Percentiles rank a stretch among this genome's conserved stretches.
Evolutionary conservation across 495 filamentous ascomycete species (phyloP).

Genomic region (Xylaria acuta): DNA sequence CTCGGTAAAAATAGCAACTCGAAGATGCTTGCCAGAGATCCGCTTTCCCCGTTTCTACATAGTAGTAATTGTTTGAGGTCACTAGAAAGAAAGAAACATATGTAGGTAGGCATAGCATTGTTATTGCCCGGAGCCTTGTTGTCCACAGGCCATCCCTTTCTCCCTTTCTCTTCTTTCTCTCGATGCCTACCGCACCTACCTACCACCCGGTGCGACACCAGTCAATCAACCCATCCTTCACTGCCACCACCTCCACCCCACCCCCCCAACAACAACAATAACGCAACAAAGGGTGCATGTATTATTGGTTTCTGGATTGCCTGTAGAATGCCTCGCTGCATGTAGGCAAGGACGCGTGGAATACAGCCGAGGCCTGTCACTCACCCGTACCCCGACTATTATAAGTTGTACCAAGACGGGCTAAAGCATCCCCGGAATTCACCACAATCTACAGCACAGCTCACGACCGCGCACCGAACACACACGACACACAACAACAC

Average conservation of each 20-base stretch:
- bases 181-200: no score
- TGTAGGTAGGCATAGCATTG: neutral
- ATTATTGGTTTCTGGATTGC: slow-evolving; percentile 2
- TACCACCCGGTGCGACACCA: neutral
- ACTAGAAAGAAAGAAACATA: no score
- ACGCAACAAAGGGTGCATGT: neutral
- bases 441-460: neutral
- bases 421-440: slow-evolving; percentile 8
- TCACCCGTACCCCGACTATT: neutral
- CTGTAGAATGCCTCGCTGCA: neutral
- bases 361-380: slow-evolving; percentile 9
- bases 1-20: slow-evolving; percentile 11
- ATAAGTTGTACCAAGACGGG: slow-evolving; percentile 4
- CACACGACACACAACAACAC: neutral
- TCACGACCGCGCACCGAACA: neutral
- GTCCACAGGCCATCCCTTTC: neutral
- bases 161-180: neutral
- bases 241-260: neutral
- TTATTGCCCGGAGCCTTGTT: neutral
- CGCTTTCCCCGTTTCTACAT: neutral
- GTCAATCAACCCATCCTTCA: neutral
- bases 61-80: neutral
- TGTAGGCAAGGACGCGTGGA: neutral
- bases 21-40: neutral
- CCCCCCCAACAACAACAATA: neutral